A percentile compares a stretch with the other conserved stretches of the same genome.
Evolutionary conservation across 441 rosid species (phyloP).

Genomic region (Corymbia citriodora): DNA sequence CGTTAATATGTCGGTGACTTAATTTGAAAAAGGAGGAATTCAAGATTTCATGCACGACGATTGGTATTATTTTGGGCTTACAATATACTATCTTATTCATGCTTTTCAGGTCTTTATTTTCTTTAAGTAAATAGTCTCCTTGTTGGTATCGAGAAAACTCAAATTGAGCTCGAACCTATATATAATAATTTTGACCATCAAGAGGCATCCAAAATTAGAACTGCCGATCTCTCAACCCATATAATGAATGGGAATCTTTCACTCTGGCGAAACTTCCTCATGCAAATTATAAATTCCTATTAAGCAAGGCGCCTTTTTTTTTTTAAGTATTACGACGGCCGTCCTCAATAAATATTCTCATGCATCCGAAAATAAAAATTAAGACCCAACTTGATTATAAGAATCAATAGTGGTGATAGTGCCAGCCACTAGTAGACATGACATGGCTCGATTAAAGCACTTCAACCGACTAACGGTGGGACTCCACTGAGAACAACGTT

Average conservation of each 20-base stretch:
- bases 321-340: background rate
- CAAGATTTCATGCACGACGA: rapidly evolving
- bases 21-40: background rate
- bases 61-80: background rate
- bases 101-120: background rate
- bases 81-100: background rate
- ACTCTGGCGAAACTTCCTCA: background rate
- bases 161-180: background rate
- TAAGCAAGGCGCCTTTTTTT: background rate
- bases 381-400: background rate
- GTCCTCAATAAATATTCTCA: background rate
- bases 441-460: background rate
- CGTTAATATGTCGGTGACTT: background rate
- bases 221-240: background rate
- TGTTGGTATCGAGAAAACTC: background rate
- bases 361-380: background rate
- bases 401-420: background rate
- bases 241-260: background rate
- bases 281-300: background rate
- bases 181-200: background rate
- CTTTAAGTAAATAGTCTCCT: background rate
- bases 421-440: background rate
- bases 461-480: slow-evolving; percentile 5
- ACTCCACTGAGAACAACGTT: background rate
- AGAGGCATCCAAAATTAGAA: background rate